Evolutionary conservation across 768 basidiomycete genomes (phyloP), one percentile per base, ranked within the genome.

Genomic region (Suillus decipiens): DNA sequence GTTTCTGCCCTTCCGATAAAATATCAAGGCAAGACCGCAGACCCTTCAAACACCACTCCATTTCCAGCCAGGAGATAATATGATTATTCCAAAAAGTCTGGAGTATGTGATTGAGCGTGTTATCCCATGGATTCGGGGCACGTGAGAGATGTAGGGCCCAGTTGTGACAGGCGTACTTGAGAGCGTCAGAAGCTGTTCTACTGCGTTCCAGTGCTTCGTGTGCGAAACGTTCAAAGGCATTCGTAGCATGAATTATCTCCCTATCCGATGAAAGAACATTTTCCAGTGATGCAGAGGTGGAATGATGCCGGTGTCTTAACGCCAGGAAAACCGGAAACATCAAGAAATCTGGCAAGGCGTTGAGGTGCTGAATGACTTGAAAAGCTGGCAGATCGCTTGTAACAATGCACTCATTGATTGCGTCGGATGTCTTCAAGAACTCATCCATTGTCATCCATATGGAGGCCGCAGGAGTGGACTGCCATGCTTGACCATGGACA

Each of bases 241-340:
- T 2, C 19, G 33, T 12, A 33, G 31, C 51, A 33, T 12, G 5
- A 4, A 54, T 36, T 0, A 54, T 54, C 11, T 36, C 11, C 53
- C 11, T 14, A 5, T 14, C 3, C 7, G 3, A 1, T 17, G 8
- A 7, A 17, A 1, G 5, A 24, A 1, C 1, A 12, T 2, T 7
- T 14, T 2, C 1, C n/a, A 31, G 5, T 12, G 1, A 33, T 53
- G 31, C 9, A 53, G 28, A 33, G 5, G 51, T 15, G 15, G 31
- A 12, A 53, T 50, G 48, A 11, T 51, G 15, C 22, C 19, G 51
- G 51, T 2, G 51, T 2, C 19, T n/a, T 33, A 53, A 33, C 2
- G 51, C 31, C 10, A 53, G 51, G 19, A 53, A 53, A 2, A 11
- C 4, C 1, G 50, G 50, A 11, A 51, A 11, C 50, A 53, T 53